phyloP scores from a whole-genome alignment of 345 rosid genomes.

The Syzygium grande region DNA sequence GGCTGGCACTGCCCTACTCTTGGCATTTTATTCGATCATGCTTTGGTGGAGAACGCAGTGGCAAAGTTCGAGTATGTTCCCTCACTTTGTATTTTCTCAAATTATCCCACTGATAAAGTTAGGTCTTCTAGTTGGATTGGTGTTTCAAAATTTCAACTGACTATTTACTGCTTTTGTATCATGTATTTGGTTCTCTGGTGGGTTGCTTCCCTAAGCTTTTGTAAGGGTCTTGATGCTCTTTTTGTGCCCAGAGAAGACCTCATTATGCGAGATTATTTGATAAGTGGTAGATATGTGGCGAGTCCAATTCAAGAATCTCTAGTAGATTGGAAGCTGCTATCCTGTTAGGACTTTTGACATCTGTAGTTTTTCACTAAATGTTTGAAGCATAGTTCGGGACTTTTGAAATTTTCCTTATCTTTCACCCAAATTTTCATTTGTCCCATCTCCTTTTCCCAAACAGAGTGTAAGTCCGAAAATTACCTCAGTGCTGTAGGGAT shows the following conservation, averaged over 20 bases:
- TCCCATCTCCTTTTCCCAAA: neutral
- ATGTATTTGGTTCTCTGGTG: neutral
- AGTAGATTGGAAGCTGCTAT: neutral
- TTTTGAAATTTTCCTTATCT: neutral
- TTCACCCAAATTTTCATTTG: neutral
- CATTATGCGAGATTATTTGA: neutral
- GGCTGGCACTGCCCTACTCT: conserved; percentile 93
- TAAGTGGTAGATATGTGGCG: neutral
- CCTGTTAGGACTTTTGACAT: neutral
- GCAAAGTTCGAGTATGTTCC: conserved; percentile 92
- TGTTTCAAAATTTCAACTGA: neutral
- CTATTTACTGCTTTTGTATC: neutral
- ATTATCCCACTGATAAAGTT: neutral
- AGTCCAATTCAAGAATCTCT: neutral
- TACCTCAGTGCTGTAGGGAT: neutral
- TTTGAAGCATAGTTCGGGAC: neutral
- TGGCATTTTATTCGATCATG: conserved; percentile 98
- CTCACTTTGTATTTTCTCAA: neutral
- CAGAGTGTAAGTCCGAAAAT: neutral
- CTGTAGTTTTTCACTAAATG: neutral
- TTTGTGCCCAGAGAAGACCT: neutral
- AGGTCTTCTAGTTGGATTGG: neutral
- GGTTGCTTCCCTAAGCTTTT: neutral
- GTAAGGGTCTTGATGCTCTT: neutral
- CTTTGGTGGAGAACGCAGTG: conserved; percentile 99